Evolutionary conservation across 495 filamentous ascomycete genomes (phyloP).

Genomic region (Darksidea phi): DNA sequence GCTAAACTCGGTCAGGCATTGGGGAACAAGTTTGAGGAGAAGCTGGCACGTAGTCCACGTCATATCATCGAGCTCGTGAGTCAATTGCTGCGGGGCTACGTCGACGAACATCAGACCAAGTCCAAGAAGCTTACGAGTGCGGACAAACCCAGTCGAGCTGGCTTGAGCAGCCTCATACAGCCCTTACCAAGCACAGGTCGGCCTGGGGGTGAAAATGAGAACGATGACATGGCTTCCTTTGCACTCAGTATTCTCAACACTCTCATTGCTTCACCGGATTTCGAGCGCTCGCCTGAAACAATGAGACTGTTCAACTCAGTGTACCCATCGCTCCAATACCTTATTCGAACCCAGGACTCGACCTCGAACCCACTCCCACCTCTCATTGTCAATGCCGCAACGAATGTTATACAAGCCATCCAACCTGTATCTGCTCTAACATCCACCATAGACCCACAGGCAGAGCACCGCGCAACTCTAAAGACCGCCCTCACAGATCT

Average conservation of each 20-base stretch:
- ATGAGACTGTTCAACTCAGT: constrained; percentile 1
- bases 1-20: constrained; percentile 66
- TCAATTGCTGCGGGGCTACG: constrained; percentile 53
- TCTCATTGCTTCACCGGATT: constrained; percentile 25
- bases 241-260: constrained; percentile 32
- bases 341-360: constrained; percentile 3
- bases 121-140: constrained; percentile 13
- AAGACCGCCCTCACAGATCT: constrained; percentile 70
- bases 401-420: constrained; percentile 13
- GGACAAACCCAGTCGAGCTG: constrained; percentile 16
- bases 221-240: constrained; percentile 32
- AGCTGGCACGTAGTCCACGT: constrained; percentile 61
- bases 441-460: neutral
- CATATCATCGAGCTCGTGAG: constrained; percentile 63
- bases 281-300: constrained; percentile 10
- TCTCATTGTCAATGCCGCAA: constrained; percentile 22
- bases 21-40: constrained; percentile 64
- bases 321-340: constrained; percentile 15
- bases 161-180: constrained; percentile 16
- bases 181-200: neutral
- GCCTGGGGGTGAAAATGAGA: constrained; percentile 7
- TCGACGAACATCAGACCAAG: constrained; percentile 39
- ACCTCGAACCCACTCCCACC: constrained; percentile 12
- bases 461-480: constrained; percentile 45
- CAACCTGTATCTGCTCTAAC: neutral